Percentiles rank a stretch among this genome's conserved stretches.
phyloP scores from a whole-genome alignment of 169 alveolate genomes.

The Perkinsus chesapeaki region DNA sequence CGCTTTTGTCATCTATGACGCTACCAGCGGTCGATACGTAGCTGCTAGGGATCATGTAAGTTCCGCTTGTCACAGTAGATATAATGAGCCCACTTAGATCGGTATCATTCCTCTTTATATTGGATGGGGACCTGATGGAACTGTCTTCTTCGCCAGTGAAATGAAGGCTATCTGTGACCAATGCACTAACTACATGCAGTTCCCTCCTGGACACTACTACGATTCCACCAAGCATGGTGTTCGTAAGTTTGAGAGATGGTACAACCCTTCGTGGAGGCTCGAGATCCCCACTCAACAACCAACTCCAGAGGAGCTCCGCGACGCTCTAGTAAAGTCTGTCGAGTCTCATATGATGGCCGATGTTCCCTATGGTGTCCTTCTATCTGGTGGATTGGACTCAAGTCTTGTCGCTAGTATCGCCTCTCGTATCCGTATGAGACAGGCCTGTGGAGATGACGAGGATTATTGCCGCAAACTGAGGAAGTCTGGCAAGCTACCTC shows the following conservation, averaged over 20 bases:
- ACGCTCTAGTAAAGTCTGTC: not conserved
- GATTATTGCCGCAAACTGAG: constrained; percentile 11
- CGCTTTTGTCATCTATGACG: constrained; percentile 34
- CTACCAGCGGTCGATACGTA: constrained; percentile 17
- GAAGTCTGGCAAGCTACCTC: constrained; percentile 10
- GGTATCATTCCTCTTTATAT: constrained; percentile 32
- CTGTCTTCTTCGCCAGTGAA: constrained; percentile 29
- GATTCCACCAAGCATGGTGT: constrained; percentile 9
- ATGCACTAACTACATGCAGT: constrained; percentile 24
- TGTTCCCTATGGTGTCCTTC: constrained; percentile 72
- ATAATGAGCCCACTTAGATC: no score
- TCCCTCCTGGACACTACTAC: constrained; percentile 47
- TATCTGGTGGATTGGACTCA: constrained; percentile 77
- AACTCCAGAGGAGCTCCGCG: not conserved
- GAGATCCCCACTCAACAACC: not conserved
- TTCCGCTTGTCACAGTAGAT: not conserved
- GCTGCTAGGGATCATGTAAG: constrained; percentile 41
- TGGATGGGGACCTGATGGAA: constrained; percentile 37
- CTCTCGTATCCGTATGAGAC: not conserved
- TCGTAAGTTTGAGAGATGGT: constrained; percentile 16
- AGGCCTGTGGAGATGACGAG: constrained; percentile 15
- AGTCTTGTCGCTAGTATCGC: constrained; percentile 65
- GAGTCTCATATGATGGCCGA: constrained; percentile 40
- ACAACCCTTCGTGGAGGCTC: constrained; percentile 22
- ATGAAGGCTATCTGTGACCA: constrained; percentile 34